These are phyloP conservation scores for Solanum appendiculatum DNA, from an alignment of 257 asterid genomes.

Conservation along the genomic window DNA sequence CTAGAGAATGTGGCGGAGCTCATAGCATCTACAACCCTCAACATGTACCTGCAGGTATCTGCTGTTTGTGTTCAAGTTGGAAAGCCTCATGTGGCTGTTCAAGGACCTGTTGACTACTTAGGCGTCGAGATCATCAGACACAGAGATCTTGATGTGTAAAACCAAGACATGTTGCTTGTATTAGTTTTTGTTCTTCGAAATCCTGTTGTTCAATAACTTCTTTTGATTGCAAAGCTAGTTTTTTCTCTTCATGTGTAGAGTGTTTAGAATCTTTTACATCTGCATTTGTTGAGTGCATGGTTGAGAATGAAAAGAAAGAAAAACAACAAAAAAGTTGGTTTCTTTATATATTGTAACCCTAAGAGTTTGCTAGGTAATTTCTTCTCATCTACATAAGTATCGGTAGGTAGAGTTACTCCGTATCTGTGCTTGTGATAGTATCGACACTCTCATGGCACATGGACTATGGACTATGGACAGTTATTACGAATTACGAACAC, in stretches of 20 bases:
- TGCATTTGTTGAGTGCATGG: not conserved
- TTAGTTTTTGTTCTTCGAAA: not conserved
- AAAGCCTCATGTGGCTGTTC: conserved; percentile 83
- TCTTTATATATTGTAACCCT: not conserved
- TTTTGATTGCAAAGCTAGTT: not conserved
- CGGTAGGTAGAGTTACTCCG: not conserved
- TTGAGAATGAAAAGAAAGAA: not conserved
- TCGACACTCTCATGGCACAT: not conserved
- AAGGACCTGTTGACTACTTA: conserved; percentile 66
- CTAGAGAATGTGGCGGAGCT: conserved; percentile 67
- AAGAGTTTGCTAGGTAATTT: not conserved
- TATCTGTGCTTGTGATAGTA: not conserved
- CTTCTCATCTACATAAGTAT: not conserved
- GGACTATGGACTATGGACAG: not conserved
- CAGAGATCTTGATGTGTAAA: conserved; percentile 3
- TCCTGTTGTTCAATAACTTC: not conserved
- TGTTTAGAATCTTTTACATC: not conserved
- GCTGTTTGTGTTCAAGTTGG: conserved; percentile 64
- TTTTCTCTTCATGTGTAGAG: not conserved
- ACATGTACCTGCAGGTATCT: conserved; percentile 34
- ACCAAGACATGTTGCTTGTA: not conserved
- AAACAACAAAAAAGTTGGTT: not conserved
- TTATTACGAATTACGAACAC: not conserved
- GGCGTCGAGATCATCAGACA: conserved; percentile 69
- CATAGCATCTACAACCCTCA: conserved; percentile 47